Percentiles rank a stretch among this genome's conserved stretches.
These are phyloP conservation scores for Exophiala sp. DNA, from an alignment of 2,329 filamentous ascomycete genomes.

Conservation along the genomic window DNA sequence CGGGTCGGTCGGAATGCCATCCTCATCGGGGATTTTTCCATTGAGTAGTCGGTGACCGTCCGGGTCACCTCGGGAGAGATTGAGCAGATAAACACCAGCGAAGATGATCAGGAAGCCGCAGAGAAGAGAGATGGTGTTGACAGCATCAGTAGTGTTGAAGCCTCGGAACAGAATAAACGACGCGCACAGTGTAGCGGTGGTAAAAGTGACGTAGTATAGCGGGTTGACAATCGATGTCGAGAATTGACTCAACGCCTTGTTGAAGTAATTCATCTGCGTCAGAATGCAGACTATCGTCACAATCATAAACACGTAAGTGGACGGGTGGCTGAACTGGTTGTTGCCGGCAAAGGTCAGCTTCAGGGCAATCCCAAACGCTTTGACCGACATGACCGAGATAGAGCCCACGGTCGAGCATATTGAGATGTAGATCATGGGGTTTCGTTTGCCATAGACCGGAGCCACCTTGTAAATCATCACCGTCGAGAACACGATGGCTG, in stretches of 20 bases:
- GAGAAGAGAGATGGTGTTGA: conserved; percentile 86
- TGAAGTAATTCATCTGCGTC: conserved; percentile 99
- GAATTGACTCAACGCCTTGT: conserved; percentile 95
- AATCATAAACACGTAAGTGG: conserved; percentile 96
- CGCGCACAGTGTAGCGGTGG: conserved; percentile 84
- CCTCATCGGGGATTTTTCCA: conserved; percentile 52
- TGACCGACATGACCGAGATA: conserved; percentile 97
- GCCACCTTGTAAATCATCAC: conserved; percentile 97
- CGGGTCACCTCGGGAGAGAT: conserved; percentile 87
- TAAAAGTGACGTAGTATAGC: conserved; percentile 96
- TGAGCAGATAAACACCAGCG: conserved; percentile 88
- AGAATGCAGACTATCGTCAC: conserved; percentile 88
- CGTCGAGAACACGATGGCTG: conserved; percentile 74
- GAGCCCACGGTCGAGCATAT: conserved; percentile 97
- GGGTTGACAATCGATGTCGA: conserved; percentile 96
- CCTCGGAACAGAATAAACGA: conserved; percentile 94
- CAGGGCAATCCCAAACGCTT: conserved; percentile 94
- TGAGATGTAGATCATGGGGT: conserved; percentile 91
- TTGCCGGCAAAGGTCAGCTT: conserved; percentile 89
- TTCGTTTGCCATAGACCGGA: conserved; percentile 84
- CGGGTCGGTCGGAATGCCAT: conserved; percentile 84
- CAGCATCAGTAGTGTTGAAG: conserved; percentile 88
- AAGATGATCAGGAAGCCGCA: conserved; percentile 94
- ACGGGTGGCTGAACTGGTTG: conserved; percentile 92
- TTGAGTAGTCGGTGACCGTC: conserved; percentile 65